These are phyloP conservation scores for Erythrobasidium yunnanense DNA, from an alignment of 768 basidiomycete species.

Conservation along the genomic window DNA sequence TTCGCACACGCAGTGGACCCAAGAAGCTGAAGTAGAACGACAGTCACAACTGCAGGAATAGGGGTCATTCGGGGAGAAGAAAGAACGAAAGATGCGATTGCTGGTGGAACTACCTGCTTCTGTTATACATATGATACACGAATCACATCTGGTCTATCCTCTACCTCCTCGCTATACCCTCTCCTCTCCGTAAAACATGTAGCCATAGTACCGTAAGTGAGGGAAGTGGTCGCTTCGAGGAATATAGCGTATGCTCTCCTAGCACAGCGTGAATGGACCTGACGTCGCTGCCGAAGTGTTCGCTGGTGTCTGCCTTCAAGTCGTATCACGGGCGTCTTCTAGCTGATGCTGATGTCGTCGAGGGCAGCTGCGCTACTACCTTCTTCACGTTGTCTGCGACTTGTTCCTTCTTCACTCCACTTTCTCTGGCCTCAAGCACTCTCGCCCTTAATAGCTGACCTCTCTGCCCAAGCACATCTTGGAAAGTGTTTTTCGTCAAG, in stretches of 20 bases:
- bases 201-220: no score
- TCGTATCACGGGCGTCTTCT: no score
- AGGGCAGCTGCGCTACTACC: no score
- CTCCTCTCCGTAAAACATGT: no score
- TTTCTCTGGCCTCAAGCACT: not conserved
- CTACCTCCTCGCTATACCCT: no score
- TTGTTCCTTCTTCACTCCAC: not conserved
- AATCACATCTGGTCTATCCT: not conserved
- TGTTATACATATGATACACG: not conserved
- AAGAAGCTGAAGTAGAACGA: not conserved
- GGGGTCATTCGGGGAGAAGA: not conserved
- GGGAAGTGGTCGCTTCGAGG: no score
- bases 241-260: no score
- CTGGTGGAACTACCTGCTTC: not conserved
- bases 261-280: no score
- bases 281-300: no score
- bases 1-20: not conserved
- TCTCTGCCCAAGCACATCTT: not conserved
- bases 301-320: no score
- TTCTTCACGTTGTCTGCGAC: no score
- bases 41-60: not conserved
- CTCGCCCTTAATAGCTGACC: not conserved
- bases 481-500: conserved; percentile 42
- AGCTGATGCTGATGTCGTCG: no score
- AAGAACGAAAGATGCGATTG: not conserved